These are phyloP conservation scores for Saccharomyces mikatae DNA, from an alignment of 805 yeast species.

Conservation along the genomic window DNA sequence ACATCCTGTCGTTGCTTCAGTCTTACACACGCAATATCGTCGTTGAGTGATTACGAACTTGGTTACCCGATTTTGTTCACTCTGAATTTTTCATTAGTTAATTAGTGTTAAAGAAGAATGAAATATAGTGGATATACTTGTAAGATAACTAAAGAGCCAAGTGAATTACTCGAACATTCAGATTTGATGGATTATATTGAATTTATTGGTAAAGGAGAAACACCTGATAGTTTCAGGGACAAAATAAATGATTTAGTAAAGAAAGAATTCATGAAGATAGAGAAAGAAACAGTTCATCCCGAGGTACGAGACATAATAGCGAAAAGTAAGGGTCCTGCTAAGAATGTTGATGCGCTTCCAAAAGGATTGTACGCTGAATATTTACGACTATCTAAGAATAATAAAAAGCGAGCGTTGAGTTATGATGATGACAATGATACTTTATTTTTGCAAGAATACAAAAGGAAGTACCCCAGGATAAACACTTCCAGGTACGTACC, in stretches of 20 bases:
- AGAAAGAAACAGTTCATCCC: conserved; percentile 12
- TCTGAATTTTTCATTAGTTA: not conserved
- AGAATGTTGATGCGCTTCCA: not conserved
- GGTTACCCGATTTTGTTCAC: not conserved
- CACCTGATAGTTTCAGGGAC: not conserved
- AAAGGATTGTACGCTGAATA: not conserved
- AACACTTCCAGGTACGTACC: conserved; percentile 27
- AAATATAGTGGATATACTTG: not conserved
- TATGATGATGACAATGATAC: conserved; percentile 9
- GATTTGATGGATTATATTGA: conserved; percentile 15
- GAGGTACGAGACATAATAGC: conserved; percentile 4
- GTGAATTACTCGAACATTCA: not conserved
- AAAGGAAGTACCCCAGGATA: conserved; percentile 17
- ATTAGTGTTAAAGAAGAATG: not conserved
- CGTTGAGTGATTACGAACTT: too few species aligned
- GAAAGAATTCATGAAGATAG: conserved; percentile 10
- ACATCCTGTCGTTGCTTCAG: not conserved
- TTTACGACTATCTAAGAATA: not conserved
- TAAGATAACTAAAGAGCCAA: not conserved
- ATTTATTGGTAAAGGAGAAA: conserved; percentile 4
- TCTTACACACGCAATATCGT: too few species aligned
- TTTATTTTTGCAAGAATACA: conserved; percentile 3
- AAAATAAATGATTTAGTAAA: conserved; percentile 9
- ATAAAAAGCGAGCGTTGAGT: conserved; percentile 3
- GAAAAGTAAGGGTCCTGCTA: not conserved